A percentile compares a stretch with the other conserved stretches of the same genome.
Evolutionary conservation across 331 rosid species (phyloP).

Genomic region (Acacia pycnantha): DNA sequence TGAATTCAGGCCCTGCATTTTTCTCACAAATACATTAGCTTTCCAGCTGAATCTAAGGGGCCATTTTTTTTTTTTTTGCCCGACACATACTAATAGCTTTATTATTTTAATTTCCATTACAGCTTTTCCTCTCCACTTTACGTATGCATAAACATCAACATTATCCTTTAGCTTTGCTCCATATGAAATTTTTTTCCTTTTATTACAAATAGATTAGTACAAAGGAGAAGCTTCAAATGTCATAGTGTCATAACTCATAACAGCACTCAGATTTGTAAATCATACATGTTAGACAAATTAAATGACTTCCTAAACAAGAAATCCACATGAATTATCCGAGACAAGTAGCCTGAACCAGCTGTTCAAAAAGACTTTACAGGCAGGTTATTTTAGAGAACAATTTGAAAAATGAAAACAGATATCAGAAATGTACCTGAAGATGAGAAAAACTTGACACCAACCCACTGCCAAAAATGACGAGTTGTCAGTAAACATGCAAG

Average conservation of each 20-base stretch:
- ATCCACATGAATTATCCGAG: too few relatives aligned
- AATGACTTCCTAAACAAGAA: too few relatives aligned
- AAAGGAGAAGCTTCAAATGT: constrained; percentile 24
- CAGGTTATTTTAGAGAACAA: too few relatives aligned
- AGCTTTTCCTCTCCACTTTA: background rate
- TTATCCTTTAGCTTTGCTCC: background rate
- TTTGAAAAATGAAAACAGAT: too few relatives aligned
- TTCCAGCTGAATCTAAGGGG: background rate
- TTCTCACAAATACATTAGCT: background rate
- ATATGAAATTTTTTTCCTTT: background rate
- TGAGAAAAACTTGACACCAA: too few relatives aligned
- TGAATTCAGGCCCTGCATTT: background rate
- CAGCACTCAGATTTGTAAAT: too few relatives aligned
- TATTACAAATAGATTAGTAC: background rate
- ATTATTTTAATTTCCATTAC: background rate
- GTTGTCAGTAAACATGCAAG: constrained; percentile 36
- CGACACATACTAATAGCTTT: background rate
- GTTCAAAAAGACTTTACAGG: too few relatives aligned
- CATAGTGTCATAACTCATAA: background rate
- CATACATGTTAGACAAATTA: too few relatives aligned
- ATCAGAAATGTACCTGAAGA: too few relatives aligned
- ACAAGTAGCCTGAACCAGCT: too few relatives aligned
- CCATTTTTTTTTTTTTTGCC: background rate
- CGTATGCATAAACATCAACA: background rate
- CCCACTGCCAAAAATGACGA: too few relatives aligned